Conservation (phyloP, 768 basidiomycete genomes). For the Ramaria sp. region DNA sequence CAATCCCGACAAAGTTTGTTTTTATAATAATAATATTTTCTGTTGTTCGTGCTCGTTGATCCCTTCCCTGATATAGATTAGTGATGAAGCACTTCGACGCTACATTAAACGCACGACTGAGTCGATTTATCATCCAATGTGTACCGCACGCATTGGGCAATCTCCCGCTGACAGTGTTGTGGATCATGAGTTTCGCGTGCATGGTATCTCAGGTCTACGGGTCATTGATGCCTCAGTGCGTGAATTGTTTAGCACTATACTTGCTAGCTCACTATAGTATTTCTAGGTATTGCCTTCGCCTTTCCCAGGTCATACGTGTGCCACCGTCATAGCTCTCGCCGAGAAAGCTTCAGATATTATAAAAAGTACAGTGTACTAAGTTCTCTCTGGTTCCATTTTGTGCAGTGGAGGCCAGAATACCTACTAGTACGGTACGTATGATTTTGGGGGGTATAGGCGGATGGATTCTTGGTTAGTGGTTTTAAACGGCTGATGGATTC, state of each 20-base stretch:
- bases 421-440: no score
- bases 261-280: not conserved
- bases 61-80: not conserved
- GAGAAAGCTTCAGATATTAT: not conserved
- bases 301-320: constrained; percentile 14
- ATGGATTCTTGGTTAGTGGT: no score
- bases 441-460: no score
- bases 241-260: not conserved
- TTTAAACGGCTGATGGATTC: no score
- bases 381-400: no score
- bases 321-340: not conserved
- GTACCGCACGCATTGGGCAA: constrained; percentile 15
- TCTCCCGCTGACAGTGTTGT: constrained; percentile 14
- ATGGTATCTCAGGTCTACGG: constrained; percentile 15
- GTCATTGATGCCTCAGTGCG: constrained; percentile 15
- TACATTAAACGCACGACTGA: constrained; percentile 11
- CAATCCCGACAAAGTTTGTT: constrained; percentile 9
- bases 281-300: constrained; percentile 12
- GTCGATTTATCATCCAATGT: constrained; percentile 13
- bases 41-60: not conserved
- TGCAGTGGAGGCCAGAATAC: no score
- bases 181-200: constrained; percentile 13
- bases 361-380: not conserved
- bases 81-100: constrained; percentile 12
- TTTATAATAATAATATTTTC: not conserved